These are phyloP conservation scores for Mycena chlorophos DNA, from an alignment of 768 basidiomycete genomes.

Conservation along the genomic window DNA sequence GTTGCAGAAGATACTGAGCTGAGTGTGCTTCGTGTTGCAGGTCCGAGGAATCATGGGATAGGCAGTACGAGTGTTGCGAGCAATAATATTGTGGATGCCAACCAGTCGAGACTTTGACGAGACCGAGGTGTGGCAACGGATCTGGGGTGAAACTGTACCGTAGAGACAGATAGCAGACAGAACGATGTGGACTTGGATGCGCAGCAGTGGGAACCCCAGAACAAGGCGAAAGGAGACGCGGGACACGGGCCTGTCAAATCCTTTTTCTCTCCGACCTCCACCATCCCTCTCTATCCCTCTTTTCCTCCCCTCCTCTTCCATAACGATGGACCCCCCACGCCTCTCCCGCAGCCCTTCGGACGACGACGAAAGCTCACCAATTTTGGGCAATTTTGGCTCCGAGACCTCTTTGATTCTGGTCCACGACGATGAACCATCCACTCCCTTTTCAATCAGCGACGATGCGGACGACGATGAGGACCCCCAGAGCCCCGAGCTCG, in stretches of 20 bases:
- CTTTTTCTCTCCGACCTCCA: neutral
- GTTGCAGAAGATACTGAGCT: neutral
- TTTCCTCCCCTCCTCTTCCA: neutral
- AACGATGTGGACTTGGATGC: neutral
- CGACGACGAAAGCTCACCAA: slow-evolving; percentile 24
- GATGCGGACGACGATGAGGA: slow-evolving; percentile 49
- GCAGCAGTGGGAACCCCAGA: neutral
- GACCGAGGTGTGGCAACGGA: neutral
- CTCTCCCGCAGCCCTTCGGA: slow-evolving; percentile 17
- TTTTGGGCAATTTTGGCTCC: slow-evolving; percentile 36
- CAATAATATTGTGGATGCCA: neutral
- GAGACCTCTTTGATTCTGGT: slow-evolving; percentile 65
- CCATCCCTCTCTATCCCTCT: slow-evolving; percentile 3
- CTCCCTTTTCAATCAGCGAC: slow-evolving; percentile 43
- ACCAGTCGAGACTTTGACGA: neutral
- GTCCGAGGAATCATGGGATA: no score
- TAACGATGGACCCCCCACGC: slow-evolving; percentile 13
- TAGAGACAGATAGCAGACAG: no score
- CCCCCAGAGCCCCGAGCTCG: slow-evolving; percentile 45
- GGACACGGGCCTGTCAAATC: no score
- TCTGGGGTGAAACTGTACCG: neutral
- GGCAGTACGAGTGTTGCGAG: no score
- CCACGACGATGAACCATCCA: slow-evolving; percentile 50
- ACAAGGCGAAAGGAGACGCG: neutral
- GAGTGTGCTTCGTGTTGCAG: no score